Evolutionary conservation across 2,329 filamentous ascomycete genomes (phyloP), one percentile per base, ranked within the genome.

Genomic region (Colletotrichum sp.): DNA sequence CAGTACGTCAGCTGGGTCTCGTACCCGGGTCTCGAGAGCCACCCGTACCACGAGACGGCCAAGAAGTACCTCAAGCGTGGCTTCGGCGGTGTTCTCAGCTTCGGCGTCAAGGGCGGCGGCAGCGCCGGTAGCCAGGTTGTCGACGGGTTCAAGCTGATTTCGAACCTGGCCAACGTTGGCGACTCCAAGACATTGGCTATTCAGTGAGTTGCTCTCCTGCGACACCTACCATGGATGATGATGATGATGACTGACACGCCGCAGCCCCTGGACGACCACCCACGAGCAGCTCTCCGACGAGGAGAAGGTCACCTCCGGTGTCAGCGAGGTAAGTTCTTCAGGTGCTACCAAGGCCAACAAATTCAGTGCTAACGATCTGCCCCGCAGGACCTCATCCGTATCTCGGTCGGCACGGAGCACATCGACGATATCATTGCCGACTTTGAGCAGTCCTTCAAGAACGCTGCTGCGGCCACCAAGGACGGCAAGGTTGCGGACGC

Each of bases 391-490:
- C 92, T 96, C 52, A 98, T 99, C 85, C 95, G 96, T 78, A 97
- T 99, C 82, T 98, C 96, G 0, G 96, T 98, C 75, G 96, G 96
- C 68, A 98, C 94, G 1, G 96, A 99, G 88, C 96, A 98, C 84
- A 98, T 99, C 83, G 96, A 98, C 87, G 96, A 99, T 82, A 98
- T 99, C 81, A 97, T 98, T 82, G 94, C 93, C 80, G 96, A 99
- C 86, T 98, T 99, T 83, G 94, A 96, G 85, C 96, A 98, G 88
- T 95, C 95, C 0, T 98, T 98, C 86, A 90, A 92, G 82, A 89
- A 91, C 30, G 90, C 91, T 0, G 81, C 84, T 28, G 89, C 87
- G 9, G 85, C 89, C 6, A 86, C 81, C n/a, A 84, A 82, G 9
- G 80, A 82, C 62, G 83, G 80, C 4, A 81, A 78, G 78, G 78